Conservation (phyloP, 2,329 filamentous ascomycete species). For the Pseudofabraea citricarpa region DNA sequence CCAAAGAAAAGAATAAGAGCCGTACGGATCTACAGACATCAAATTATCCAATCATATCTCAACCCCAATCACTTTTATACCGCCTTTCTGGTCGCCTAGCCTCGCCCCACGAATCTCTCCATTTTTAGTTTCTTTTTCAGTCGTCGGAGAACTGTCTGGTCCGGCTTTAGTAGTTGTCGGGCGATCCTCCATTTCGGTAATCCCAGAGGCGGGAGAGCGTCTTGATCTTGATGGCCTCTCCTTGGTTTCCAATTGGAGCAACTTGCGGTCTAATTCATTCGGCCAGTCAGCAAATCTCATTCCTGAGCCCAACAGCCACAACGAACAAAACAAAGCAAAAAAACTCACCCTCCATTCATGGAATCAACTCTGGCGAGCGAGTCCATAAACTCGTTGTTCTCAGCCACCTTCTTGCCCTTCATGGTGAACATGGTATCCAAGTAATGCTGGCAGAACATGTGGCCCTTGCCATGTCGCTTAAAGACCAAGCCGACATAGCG, state of each 20-base stretch:
- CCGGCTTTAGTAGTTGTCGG: too few relatives aligned
- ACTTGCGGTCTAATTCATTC: not conserved
- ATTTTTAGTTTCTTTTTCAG: too few relatives aligned
- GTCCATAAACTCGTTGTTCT: not conserved
- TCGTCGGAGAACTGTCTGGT: too few relatives aligned
- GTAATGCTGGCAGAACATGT: conserved; percentile 22
- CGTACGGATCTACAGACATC: too few relatives aligned
- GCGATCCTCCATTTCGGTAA: not conserved
- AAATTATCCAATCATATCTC: too few relatives aligned
- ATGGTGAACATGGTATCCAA: conserved; percentile 17
- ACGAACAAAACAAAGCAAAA: not conserved
- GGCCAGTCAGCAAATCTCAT: not conserved
- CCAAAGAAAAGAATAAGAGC: too few relatives aligned
- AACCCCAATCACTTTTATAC: too few relatives aligned
- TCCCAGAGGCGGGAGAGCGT: not conserved
- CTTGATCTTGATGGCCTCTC: not conserved
- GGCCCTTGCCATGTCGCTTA: conserved; percentile 10
- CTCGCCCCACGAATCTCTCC: too few relatives aligned
- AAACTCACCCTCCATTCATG: not conserved
- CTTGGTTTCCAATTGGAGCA: not conserved
- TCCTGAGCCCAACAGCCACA: too few relatives aligned
- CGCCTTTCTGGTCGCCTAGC: too few relatives aligned
- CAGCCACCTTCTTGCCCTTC: not conserved
- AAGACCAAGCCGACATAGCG: conserved; percentile 8
- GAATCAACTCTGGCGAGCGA: not conserved